Percentiles rank a stretch among this genome's conserved stretches.
Conservation (phyloP, 2,329 filamentous ascomycete genomes). For the Epichloe typhina region DNA sequence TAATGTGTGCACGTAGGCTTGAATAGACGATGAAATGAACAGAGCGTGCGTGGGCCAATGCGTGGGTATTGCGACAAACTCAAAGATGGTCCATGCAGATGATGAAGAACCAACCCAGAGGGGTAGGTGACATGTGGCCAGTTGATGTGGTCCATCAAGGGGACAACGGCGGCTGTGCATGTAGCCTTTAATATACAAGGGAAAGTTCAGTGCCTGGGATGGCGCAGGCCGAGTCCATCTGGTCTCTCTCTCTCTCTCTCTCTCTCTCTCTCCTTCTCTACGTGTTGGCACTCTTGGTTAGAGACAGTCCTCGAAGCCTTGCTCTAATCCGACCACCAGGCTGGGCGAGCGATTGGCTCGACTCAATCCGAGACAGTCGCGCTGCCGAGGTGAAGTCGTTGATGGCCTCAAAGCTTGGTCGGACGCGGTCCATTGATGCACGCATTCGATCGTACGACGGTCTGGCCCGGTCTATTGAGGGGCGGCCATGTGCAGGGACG, state of each 20-base stretch:
- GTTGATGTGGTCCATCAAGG: background rate
- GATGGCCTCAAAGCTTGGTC: slow-evolving; percentile 74
- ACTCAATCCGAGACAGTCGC: slow-evolving; percentile 73
- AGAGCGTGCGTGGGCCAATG: slow-evolving; percentile 4
- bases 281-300: slow-evolving; percentile 27
- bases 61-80: slow-evolving; percentile 13
- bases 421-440: slow-evolving; percentile 72
- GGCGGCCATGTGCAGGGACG: slow-evolving; percentile 24
- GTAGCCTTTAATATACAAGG: slow-evolving; percentile 16
- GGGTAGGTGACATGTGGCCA: too few species aligned
- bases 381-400: slow-evolving; percentile 87
- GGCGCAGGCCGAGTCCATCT: slow-evolving; percentile 11
- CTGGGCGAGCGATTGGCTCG: slow-evolving; percentile 37
- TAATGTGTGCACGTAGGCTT: slow-evolving; percentile 6
- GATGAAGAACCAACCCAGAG: slow-evolving; percentile 21
- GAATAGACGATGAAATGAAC: slow-evolving; percentile 1
- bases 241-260: slow-evolving; percentile 7
- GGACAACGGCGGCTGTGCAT: background rate
- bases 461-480: slow-evolving; percentile 54
- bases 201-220: slow-evolving; percentile 3
- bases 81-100: slow-evolving; percentile 39
- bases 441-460: slow-evolving; percentile 83
- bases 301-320: slow-evolving; percentile 29
- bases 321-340: slow-evolving; percentile 18
- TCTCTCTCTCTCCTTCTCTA: slow-evolving; percentile 14